Conservation (phyloP, 169 alveolate species). For the Plasmodium chabaudi region DNA sequence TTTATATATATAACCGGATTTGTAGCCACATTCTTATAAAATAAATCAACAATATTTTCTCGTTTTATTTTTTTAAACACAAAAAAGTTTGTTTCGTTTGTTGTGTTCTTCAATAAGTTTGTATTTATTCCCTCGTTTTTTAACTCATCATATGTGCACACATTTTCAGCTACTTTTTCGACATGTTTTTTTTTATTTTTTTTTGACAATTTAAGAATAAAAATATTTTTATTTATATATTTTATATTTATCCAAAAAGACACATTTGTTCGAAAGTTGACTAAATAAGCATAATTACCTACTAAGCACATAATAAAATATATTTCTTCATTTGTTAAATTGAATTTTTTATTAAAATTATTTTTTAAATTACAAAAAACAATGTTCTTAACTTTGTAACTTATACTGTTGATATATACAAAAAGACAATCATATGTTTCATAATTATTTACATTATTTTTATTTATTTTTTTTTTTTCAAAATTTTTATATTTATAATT, state of each 20-base stretch:
- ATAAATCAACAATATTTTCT: conserved; percentile 27
- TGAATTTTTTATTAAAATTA: conserved; percentile 23
- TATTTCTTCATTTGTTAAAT: conserved; percentile 3
- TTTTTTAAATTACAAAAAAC: conserved; percentile 26
- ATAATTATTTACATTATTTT: background rate
- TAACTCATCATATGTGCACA: background rate
- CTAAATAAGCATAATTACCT: conserved; percentile 20
- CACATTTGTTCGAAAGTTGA: conserved; percentile 8
- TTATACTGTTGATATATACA: conserved; percentile 20
- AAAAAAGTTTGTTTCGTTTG: background rate
- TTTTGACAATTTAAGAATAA: background rate
- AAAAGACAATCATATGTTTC: conserved; percentile 43
- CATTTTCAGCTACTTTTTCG: too few species aligned
- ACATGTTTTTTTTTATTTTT: background rate
- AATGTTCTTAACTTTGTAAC: conserved; percentile 12
- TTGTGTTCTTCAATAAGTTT: background rate
- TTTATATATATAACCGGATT: conserved; percentile 19
- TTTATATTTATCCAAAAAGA: conserved; percentile 60
- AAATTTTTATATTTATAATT: background rate
- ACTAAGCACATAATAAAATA: conserved; percentile 13
- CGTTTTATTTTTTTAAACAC: conserved; percentile 24
- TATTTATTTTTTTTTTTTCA: background rate
- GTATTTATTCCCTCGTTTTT: too few species aligned
- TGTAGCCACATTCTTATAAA: conserved; percentile 9
- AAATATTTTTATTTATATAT: conserved; percentile 10